phyloP scores from a whole-genome alignment of 345 rosid genomes.

The Balakata baccata region DNA sequence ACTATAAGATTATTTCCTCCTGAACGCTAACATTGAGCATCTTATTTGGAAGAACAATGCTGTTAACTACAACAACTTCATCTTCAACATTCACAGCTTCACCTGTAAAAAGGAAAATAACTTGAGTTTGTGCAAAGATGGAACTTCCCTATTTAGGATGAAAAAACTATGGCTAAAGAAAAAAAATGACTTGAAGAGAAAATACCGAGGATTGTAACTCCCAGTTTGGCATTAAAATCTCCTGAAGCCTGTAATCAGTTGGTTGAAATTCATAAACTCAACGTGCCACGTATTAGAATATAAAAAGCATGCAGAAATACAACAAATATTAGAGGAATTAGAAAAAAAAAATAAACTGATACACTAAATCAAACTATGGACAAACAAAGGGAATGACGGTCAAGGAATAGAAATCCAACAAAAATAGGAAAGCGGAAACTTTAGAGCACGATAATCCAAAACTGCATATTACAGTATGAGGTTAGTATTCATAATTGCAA shows the following conservation, averaged over 20 bases:
- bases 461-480: background rate
- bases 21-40: conserved; percentile 32
- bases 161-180: background rate
- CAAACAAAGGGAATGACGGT: background rate
- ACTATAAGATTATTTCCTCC: conserved; percentile 32
- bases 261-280: background rate
- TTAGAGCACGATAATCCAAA: background rate
- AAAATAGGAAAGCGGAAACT: background rate
- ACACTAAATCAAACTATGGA: background rate
- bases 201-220: conserved; percentile 30
- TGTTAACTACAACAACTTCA: conserved; percentile 29
- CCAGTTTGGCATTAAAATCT: conserved; percentile 29
- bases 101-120: conserved; percentile 9
- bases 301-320: background rate
- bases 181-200: background rate
- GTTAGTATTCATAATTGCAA: background rate
- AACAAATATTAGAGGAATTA: background rate
- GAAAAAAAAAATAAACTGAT: background rate
- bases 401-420: no score
- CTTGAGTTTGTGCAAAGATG: background rate
- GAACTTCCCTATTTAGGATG: background rate
- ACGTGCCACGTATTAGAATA: background rate
- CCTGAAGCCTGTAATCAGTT: conserved; percentile 26
- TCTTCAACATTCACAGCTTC: conserved; percentile 31
- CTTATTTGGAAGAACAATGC: conserved; percentile 36